A percentile compares a stretch with the other conserved stretches of the same genome.
These are phyloP conservation scores for Lachnellula arida DNA, from an alignment of 2,329 filamentous ascomycete species.

Conservation along the genomic window DNA sequence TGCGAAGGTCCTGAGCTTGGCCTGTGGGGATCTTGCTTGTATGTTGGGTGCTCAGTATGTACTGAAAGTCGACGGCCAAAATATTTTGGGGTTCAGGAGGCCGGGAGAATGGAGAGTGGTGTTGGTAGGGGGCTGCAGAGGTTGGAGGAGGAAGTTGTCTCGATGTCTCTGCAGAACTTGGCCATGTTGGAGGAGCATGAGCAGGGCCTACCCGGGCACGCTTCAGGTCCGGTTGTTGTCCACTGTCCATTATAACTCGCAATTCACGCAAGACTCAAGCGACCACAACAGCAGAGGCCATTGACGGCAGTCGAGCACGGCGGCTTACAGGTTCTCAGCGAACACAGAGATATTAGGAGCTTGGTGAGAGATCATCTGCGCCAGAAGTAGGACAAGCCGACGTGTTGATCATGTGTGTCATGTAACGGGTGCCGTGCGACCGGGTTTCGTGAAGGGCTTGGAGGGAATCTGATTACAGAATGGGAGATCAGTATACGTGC, in stretches of 20 bases:
- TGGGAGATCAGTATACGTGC: slow-evolving; percentile 16
- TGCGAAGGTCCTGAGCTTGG: slow-evolving; percentile 26
- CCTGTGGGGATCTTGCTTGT: slow-evolving; percentile 36
- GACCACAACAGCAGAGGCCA: slow-evolving; percentile 34
- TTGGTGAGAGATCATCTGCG: slow-evolving; percentile 28
- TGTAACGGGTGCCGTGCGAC: slow-evolving; percentile 20
- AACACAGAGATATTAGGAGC: slow-evolving; percentile 24
- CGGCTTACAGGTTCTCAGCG: slow-evolving; percentile 31
- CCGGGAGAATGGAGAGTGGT: slow-evolving; percentile 27
- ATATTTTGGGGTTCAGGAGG: slow-evolving; percentile 36
- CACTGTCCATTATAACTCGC: slow-evolving; percentile 50
- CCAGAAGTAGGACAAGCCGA: slow-evolving; percentile 26
- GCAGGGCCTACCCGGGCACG: slow-evolving; percentile 50
- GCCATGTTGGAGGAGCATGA: slow-evolving; percentile 35
- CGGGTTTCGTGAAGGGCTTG: slow-evolving; percentile 8
- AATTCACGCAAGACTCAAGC: slow-evolving; percentile 36
- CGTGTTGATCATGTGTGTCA: slow-evolving; percentile 25
- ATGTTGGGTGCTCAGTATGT: slow-evolving; percentile 43
- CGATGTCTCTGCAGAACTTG: slow-evolving; percentile 43
- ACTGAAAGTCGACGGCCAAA: slow-evolving; percentile 52
- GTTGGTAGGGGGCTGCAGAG: slow-evolving; percentile 24
- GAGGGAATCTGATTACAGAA: slow-evolving; percentile 3
- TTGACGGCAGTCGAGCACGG: slow-evolving; percentile 31
- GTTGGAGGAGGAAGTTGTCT: slow-evolving; percentile 34
- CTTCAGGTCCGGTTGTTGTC: slow-evolving; percentile 54